A percentile compares a stretch with the other conserved stretches of the same genome.
Conservation (phyloP, 1,139 yeast genomes). For the Geotrichum citri-aurantii region DNA sequence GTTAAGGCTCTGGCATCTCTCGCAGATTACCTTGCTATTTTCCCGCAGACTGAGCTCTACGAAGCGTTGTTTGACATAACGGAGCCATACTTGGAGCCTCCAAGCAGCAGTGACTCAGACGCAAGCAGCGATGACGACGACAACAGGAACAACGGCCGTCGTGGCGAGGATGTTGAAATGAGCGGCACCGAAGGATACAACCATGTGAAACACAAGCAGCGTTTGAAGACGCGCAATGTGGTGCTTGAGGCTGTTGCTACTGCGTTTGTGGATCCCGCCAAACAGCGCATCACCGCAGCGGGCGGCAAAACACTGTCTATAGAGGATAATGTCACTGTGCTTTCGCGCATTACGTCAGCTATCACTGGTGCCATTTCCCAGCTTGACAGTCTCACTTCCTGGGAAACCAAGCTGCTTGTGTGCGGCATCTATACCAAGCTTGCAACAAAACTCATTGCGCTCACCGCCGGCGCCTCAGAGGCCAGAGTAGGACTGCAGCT, state of each 20-base stretch:
- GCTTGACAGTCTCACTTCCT: background rate
- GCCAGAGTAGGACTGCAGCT: conserved; percentile 25
- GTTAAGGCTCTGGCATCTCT: conserved; percentile 30
- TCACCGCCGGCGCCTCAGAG: conserved; percentile 13
- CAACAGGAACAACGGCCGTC: conserved; percentile 28
- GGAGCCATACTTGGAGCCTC: conserved; percentile 25
- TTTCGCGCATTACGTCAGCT: conserved; percentile 7
- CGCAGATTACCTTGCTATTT: conserved; percentile 27
- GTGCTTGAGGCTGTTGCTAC: conserved; percentile 29
- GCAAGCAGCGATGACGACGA: conserved; percentile 19
- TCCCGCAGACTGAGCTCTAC: conserved; percentile 35
- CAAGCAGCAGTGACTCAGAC: conserved; percentile 5
- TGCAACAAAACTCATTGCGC: conserved; percentile 1
- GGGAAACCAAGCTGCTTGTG: conserved; percentile 2
- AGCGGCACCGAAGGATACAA: conserved; percentile 13
- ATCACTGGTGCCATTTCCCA: background rate
- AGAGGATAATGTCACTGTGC: background rate
- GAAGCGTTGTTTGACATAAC: conserved; percentile 34
- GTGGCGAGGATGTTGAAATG: conserved; percentile 24
- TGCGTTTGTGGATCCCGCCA: conserved; percentile 22
- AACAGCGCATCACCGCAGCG: background rate
- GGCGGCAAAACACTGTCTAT: background rate
- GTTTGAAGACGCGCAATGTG: conserved; percentile 35
- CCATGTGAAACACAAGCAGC: conserved; percentile 14
- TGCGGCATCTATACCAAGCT: conserved; percentile 1